phyloP scores from a whole-genome alignment of 2,329 filamentous ascomycete genomes.

The Xylariaceae sp. region DNA sequence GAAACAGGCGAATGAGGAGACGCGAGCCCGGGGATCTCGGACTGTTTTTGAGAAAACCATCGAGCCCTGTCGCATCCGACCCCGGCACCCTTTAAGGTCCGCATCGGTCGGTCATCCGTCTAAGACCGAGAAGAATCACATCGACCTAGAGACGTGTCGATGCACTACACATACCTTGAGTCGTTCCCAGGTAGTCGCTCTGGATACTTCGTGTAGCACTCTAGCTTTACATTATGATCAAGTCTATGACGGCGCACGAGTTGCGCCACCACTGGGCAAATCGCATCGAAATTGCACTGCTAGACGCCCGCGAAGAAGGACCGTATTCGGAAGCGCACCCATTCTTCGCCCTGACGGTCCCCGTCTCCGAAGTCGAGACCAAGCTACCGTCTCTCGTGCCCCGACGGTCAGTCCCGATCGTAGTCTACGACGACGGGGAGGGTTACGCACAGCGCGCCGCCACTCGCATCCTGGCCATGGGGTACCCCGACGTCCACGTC shows the following conservation, averaged over 20 bases:
- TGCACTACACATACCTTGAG: too few relatives aligned
- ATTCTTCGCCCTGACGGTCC: slow-evolving; percentile 1
- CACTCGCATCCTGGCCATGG: neutral
- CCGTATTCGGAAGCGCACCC: slow-evolving; percentile 1
- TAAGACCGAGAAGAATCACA: too few relatives aligned
- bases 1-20: too few relatives aligned
- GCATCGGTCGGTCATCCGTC: too few relatives aligned
- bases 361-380: slow-evolving; percentile 1
- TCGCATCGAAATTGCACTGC: neutral
- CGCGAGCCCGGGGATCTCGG: too few relatives aligned
- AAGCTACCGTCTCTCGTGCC: neutral
- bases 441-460: neutral
- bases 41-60: too few relatives aligned
- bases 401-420: neutral
- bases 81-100: too few relatives aligned
- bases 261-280: neutral
- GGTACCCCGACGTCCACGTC: neutral
- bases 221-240: too few relatives aligned
- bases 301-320: slow-evolving; percentile 1
- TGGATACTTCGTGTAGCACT: too few relatives aligned
- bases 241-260: neutral
- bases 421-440: slow-evolving; percentile 1
- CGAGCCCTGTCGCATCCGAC: too few relatives aligned
- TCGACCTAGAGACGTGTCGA: too few relatives aligned
- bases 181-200: too few relatives aligned